phyloP scores from a whole-genome alignment of 75 land plant genomes.

The Gnetum montanum region DNA sequence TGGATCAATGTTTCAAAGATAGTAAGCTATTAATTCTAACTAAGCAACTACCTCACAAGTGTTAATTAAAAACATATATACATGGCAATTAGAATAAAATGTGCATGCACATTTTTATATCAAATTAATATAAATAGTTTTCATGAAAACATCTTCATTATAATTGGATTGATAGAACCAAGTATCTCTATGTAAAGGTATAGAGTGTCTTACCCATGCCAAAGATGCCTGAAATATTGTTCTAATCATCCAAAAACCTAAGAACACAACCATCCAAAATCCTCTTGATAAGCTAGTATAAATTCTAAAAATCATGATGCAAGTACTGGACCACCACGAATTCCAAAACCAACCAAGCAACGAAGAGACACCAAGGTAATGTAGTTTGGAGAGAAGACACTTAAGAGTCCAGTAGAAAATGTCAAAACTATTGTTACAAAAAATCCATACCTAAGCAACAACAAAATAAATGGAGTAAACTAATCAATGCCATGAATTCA shows the following conservation, averaged over 20 bases:
- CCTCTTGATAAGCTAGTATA: conserved; percentile 75
- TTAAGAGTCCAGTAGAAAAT: conserved; percentile 56
- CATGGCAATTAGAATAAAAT: too few relatives aligned
- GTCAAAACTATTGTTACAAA: conserved; percentile 70
- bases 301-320: conserved; percentile 90
- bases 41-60: too few relatives aligned
- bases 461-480: neutral
- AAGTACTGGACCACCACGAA: conserved; percentile 83
- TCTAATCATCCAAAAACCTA: conserved; percentile 79
- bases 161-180: neutral
- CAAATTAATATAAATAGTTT: too few relatives aligned
- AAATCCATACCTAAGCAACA: conserved; percentile 64
- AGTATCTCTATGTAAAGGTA: neutral
- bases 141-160: too few relatives aligned
- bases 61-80: too few relatives aligned
- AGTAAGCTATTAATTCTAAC: too few relatives aligned
- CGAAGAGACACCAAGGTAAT: conserved; percentile 41
- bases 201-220: conserved; percentile 59
- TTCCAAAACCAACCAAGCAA: conserved; percentile 70
- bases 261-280: conserved; percentile 79
- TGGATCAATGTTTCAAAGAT: too few relatives aligned
- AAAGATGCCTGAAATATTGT: conserved; percentile 69
- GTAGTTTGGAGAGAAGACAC: conserved; percentile 73
- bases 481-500: neutral
- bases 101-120: too few relatives aligned